Conservation (phyloP, 192 early-diverging fungal species). For the Backusella circina region DNA sequence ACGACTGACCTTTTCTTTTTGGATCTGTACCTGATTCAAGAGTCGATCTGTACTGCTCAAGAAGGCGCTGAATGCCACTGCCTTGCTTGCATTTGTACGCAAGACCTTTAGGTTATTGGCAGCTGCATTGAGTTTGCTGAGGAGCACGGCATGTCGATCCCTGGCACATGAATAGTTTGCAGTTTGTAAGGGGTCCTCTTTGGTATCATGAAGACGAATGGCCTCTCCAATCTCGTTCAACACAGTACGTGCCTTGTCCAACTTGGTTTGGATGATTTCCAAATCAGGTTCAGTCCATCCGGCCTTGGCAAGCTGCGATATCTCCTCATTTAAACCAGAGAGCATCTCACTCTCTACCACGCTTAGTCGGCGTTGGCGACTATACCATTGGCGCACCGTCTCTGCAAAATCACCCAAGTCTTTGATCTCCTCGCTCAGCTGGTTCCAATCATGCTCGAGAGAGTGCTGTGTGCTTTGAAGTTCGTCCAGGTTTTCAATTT, state of each 20-base stretch:
- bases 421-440: slow-evolving; percentile 6
- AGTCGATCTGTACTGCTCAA: background rate
- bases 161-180: slow-evolving; percentile 26
- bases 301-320: background rate
- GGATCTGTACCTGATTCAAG: background rate
- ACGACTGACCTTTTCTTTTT: background rate
- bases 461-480: background rate
- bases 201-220: background rate
- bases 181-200: slow-evolving; percentile 21
- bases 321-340: background rate
- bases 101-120: background rate
- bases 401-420: slow-evolving; percentile 11
- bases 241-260: background rate
- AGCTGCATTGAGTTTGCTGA: background rate
- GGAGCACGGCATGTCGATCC: slow-evolving; percentile 5
- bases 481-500: slow-evolving; percentile 14
- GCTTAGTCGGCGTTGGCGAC: slow-evolving; percentile 21
- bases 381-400: slow-evolving; percentile 24
- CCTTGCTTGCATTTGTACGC: slow-evolving; percentile 9
- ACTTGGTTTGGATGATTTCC: slow-evolving; percentile 1
- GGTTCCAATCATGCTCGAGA: slow-evolving; percentile 18
- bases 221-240: background rate
- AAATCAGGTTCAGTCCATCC: slow-evolving; percentile 9
- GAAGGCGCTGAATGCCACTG: slow-evolving; percentile 12
- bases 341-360: slow-evolving; percentile 13